Conservation (phyloP, 169 alveolate species). For the Cryptosporidium bovis region DNA sequence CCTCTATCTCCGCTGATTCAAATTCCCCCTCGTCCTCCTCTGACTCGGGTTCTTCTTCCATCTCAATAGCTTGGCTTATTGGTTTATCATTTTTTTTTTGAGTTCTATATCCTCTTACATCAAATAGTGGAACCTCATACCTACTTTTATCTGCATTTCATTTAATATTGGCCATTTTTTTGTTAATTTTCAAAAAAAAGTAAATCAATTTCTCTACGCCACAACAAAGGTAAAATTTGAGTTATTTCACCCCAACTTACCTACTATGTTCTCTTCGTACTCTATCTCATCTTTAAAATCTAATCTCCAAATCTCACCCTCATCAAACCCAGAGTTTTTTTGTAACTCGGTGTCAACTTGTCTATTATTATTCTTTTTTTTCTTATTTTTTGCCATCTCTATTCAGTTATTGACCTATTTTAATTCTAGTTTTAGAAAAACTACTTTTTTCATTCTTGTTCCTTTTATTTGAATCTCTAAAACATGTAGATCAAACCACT, state of each 20-base stretch:
- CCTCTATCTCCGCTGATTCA: constrained; percentile 2
- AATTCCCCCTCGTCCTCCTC: constrained; percentile 5
- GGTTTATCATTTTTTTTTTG: constrained; percentile 18
- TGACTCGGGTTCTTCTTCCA: constrained; percentile 39
- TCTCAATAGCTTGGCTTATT: constrained; percentile 44
- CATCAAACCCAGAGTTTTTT: constrained; percentile 61
- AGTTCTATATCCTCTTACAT: constrained; percentile 40
- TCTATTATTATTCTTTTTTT: constrained; percentile 1
- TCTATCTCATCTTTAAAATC: constrained; percentile 27
- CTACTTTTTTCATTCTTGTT: neutral
- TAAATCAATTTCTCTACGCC: neutral
- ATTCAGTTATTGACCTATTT: neutral
- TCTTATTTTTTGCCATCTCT: constrained; percentile 9
- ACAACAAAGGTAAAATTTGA: too few relatives aligned
- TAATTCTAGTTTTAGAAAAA: neutral
- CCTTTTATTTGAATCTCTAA: neutral
- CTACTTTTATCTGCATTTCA: constrained; percentile 25
- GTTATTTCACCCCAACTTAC: neutral
- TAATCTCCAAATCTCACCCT: constrained; percentile 71
- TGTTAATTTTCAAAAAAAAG: neutral
- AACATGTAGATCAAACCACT: constrained; percentile 48
- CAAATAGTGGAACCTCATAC: constrained; percentile 65
- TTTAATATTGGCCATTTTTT: neutral
- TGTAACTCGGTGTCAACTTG: constrained; percentile 1
- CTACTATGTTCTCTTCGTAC: constrained; percentile 48